phyloP scores from a whole-genome alignment of 345 rosid genomes.

The Tarenaya hassleriana region DNA sequence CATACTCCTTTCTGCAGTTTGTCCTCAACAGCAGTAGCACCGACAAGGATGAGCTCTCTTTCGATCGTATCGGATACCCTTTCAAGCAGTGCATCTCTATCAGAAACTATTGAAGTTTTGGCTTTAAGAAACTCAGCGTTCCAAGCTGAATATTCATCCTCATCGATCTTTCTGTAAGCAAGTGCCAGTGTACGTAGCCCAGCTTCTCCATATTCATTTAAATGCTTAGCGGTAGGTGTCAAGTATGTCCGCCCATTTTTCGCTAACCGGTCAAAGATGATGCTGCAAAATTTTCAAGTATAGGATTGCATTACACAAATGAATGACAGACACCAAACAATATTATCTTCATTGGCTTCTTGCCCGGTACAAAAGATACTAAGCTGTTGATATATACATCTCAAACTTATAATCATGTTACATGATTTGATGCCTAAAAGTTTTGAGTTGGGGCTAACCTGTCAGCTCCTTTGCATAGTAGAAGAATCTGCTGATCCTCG shows the following conservation, averaged over 20 bases:
- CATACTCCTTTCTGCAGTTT: slow-evolving; percentile 92
- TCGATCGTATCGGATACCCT: slow-evolving; percentile 74
- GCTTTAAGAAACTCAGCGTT: slow-evolving; percentile 75
- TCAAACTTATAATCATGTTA: background rate
- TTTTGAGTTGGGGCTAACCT: slow-evolving; percentile 40
- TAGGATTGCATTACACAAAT: slow-evolving; percentile 1
- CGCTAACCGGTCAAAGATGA: slow-evolving; percentile 82
- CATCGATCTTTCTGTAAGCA: slow-evolving; percentile 67
- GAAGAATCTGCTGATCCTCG: slow-evolving; percentile 65
- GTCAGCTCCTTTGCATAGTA: slow-evolving; percentile 96
- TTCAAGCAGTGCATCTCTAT: slow-evolving; percentile 76
- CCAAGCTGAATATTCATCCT: slow-evolving; percentile 73
- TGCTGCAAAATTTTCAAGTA: slow-evolving; percentile 39
- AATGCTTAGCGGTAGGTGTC: slow-evolving; percentile 63
- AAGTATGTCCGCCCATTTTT: slow-evolving; percentile 60
- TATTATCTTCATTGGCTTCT: background rate
- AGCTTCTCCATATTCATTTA: slow-evolving; percentile 92
- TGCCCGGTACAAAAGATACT: no score
- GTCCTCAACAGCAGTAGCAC: slow-evolving; percentile 99
- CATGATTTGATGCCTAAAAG: background rate
- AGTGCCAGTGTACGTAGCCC: slow-evolving; percentile 88
- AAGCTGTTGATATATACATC: no score
- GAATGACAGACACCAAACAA: no score
- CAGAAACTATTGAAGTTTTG: slow-evolving; percentile 66
- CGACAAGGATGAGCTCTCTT: slow-evolving; percentile 79